Conservation (phyloP, 257 asterid genomes). For the Parsonsia alboflavescens region DNA sequence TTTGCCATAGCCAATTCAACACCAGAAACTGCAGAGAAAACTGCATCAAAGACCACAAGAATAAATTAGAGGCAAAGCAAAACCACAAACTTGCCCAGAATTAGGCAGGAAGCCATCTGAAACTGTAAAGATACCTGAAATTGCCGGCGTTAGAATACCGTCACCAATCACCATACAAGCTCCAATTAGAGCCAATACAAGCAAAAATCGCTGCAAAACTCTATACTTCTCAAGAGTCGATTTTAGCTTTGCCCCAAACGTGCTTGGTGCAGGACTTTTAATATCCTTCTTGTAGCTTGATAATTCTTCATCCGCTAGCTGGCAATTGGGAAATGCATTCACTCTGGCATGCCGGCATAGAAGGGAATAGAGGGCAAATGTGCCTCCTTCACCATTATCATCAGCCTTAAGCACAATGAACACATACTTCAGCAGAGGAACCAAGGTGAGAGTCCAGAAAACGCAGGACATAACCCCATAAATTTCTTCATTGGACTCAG, state of each 20-base stretch:
- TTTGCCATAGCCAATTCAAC: slow-evolving; percentile 70
- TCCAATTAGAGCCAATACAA: slow-evolving; percentile 72
- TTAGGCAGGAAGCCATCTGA: background rate
- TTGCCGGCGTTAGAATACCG: slow-evolving; percentile 79
- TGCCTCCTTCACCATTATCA: slow-evolving; percentile 97
- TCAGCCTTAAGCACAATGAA: slow-evolving; percentile 85
- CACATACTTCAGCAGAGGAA: slow-evolving; percentile 77
- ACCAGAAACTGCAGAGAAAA: slow-evolving; percentile 91
- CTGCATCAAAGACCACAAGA: slow-evolving; percentile 41
- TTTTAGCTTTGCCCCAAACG: slow-evolving; percentile 62
- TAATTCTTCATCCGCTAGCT: slow-evolving; percentile 73
- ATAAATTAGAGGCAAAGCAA: slow-evolving; percentile 7
- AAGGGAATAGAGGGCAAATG: slow-evolving; percentile 83
- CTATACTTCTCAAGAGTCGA: slow-evolving; percentile 60
- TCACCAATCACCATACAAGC: slow-evolving; percentile 99
- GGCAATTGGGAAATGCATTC: slow-evolving; percentile 72
- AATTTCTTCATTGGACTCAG: slow-evolving; percentile 78
- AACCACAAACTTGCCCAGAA: background rate
- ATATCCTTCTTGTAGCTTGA: slow-evolving; percentile 60
- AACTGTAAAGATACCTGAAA: slow-evolving; percentile 49
- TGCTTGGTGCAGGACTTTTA: slow-evolving; percentile 44
- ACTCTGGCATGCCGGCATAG: slow-evolving; percentile 79
- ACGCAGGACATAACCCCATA: slow-evolving; percentile 78
- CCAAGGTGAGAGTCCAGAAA: slow-evolving; percentile 80
- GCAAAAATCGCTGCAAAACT: slow-evolving; percentile 69